Percentiles rank a stretch among this genome's conserved stretches.
phyloP scores from a whole-genome alignment of 2,329 filamentous ascomycete species.

The Trichoderma sp. region DNA sequence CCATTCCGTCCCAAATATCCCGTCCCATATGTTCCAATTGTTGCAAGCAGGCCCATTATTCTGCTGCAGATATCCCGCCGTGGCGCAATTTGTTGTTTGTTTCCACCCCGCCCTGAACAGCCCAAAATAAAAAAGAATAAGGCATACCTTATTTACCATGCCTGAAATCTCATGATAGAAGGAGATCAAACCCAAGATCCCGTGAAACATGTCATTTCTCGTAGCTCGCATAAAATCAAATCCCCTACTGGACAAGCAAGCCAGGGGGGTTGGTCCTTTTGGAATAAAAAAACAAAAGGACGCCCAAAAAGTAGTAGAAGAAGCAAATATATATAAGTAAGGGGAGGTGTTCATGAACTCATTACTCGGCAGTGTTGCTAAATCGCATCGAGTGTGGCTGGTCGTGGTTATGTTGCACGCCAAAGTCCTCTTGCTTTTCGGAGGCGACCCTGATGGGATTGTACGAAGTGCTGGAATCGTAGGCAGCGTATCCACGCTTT shows the following conservation, averaged over 20 bases:
- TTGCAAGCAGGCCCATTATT: constrained; percentile 8
- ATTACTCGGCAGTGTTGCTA: constrained; percentile 17
- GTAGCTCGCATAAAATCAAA: constrained; percentile 18
- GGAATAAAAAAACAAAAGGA: neutral
- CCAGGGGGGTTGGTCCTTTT: neutral
- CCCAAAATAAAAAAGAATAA: constrained; percentile 5
- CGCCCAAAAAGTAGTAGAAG: neutral
- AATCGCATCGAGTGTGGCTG: constrained; percentile 17
- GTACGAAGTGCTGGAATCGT: constrained; percentile 42
- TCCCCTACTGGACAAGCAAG: neutral
- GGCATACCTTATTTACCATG: constrained; percentile 13
- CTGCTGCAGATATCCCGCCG: neutral
- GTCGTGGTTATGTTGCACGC: neutral
- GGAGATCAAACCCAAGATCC: neutral
- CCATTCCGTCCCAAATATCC: constrained; percentile 6
- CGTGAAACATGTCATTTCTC: constrained; percentile 21
- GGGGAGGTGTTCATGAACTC: constrained; percentile 4
- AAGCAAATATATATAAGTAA: neutral
- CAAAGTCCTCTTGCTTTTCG: neutral
- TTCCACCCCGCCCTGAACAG: constrained; percentile 6
- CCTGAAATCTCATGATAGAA: neutral
- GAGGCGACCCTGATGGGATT: constrained; percentile 33
- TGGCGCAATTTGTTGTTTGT: constrained; percentile 11
- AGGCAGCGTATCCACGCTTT: constrained; percentile 37
- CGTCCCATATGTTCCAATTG: constrained; percentile 12